Base-by-base conservation (phyloP, 2,329 filamentous ascomycete species). In the Microthyrium microscopicum region DNA sequence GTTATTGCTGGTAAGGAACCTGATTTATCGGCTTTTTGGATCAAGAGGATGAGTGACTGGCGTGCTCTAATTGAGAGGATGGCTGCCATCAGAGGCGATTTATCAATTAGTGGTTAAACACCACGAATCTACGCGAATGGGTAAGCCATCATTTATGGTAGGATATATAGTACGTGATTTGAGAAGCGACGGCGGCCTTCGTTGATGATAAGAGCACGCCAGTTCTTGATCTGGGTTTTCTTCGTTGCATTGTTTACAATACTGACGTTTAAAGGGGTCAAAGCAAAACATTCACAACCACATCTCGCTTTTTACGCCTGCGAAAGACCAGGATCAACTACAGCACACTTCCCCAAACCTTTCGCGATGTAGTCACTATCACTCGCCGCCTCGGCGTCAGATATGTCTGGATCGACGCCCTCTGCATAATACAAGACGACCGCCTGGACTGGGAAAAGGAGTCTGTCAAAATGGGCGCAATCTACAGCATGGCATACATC, bases 341-440 rank as follows among this genome's bases (percentile, higher is more conserved):
- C 21, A 16, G 20, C 4, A 26, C 35, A 9, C 30, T 38, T 5
- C 36, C 36, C 6, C 26, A 27, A 12, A 39, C 36, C 22, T 39
- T 39, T 17, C 21, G 13, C 18, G 36, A 39, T 25, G 36, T 34
- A 7, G 21, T 38, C 5, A 19, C 11, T 9, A 39, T 39, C 16
- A n/a, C 36, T 16, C 18, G 36, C 9, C 17, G 20, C n/a, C 34
- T 39, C 1, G 16, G 26, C 5, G 15, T 37, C 15, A 22, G 28
- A 11, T 43, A 40, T 29, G 15, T 43, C 3, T 43, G 41, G 41
- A 41, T 43, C 12, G 41, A 43, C 27, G 26, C 39, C 9, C 17
- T 43, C 7, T 43, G 41, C 29, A 43, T 43, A 15, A 25, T 43
- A 33, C 41, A 43, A 40, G 41, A 43, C 31, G 24, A 24, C 13